Conservation (phyloP, 1,139 yeast genomes). For the Debaryomyces udenii region DNA sequence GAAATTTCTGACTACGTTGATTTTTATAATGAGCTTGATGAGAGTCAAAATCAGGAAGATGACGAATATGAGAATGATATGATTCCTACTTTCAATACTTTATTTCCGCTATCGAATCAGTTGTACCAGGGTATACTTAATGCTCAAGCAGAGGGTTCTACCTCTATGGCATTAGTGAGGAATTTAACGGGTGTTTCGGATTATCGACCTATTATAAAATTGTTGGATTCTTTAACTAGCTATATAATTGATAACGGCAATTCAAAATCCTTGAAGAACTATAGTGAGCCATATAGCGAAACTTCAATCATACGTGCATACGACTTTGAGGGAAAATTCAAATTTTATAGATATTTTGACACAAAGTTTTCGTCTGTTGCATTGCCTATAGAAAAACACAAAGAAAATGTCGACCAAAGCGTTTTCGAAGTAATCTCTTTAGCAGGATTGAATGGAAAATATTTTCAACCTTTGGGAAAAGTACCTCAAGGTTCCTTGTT, state of each 20-base stretch:
- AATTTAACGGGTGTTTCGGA: slow-evolving; percentile 57
- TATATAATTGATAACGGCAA: slow-evolving; percentile 29
- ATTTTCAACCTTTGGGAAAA: slow-evolving; percentile 27
- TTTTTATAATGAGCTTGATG: slow-evolving; percentile 19
- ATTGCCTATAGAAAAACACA: slow-evolving; percentile 7
- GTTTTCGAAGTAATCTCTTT: slow-evolving; percentile 13
- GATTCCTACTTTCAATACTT: slow-evolving; percentile 46
- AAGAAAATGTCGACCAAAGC: neutral
- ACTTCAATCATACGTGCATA: slow-evolving; percentile 58
- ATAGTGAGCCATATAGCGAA: slow-evolving; percentile 27
- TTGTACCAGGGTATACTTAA: slow-evolving; percentile 50
- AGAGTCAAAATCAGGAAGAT: slow-evolving; percentile 18
- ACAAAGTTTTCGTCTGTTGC: slow-evolving; percentile 1
- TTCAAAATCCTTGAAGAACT: slow-evolving; percentile 26
- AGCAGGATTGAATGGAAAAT: slow-evolving; percentile 24
- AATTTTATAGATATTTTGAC: slow-evolving; percentile 71
- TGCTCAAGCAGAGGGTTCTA: slow-evolving; percentile 50
- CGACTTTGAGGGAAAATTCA: slow-evolving; percentile 73
- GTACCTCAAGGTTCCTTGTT: slow-evolving; percentile 26
- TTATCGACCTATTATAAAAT: slow-evolving; percentile 50
- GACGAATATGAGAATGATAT: slow-evolving; percentile 21
- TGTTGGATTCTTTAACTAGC: slow-evolving; percentile 51
- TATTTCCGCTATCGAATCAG: slow-evolving; percentile 68
- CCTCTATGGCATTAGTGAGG: slow-evolving; percentile 56
- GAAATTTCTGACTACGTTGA: slow-evolving; percentile 30